Evolutionary conservation across 2,329 filamentous ascomycete species (phyloP).

Genomic region (Aspergillaceae sp.): DNA sequence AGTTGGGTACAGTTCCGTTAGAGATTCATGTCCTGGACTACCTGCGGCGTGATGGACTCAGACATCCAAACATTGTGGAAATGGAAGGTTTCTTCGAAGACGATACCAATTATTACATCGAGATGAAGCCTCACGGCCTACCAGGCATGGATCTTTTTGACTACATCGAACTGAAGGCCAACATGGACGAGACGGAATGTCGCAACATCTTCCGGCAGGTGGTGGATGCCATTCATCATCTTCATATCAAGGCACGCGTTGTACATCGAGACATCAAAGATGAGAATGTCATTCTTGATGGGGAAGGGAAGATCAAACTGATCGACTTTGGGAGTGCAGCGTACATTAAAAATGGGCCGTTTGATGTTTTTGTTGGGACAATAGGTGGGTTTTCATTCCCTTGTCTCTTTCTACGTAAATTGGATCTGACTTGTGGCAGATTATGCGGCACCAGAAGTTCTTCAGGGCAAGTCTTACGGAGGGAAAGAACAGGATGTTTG

Average conservation of each 20-base stretch:
- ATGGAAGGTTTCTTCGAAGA: slow-evolving; percentile 62
- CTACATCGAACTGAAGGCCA: slow-evolving; percentile 91
- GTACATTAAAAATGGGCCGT: slow-evolving; percentile 96
- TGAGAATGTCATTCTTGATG: slow-evolving; percentile 93
- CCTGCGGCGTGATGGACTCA: slow-evolving; percentile 62
- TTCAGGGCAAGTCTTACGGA: slow-evolving; percentile 82
- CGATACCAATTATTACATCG: slow-evolving; percentile 85
- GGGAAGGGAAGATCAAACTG: slow-evolving; percentile 89
- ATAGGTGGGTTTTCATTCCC: slow-evolving; percentile 59
- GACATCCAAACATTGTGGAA: slow-evolving; percentile 58
- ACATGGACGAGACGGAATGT: slow-evolving; percentile 93
- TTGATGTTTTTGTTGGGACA: slow-evolving; percentile 97
- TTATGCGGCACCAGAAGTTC: slow-evolving; percentile 95
- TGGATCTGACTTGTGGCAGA: slow-evolving; percentile 46
- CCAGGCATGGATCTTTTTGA: slow-evolving; percentile 98
- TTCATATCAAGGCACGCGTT: slow-evolving; percentile 82
- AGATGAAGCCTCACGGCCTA: slow-evolving; percentile 86
- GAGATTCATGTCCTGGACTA: slow-evolving; percentile 97
- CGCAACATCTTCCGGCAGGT: slow-evolving; percentile 94
- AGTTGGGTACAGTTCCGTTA: slow-evolving; percentile 85
- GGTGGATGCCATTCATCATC: slow-evolving; percentile 76
- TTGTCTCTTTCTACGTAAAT: slow-evolving; percentile 2
- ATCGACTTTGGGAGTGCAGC: slow-evolving; percentile 98
- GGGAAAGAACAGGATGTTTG: slow-evolving; percentile 98
- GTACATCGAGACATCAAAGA: slow-evolving; percentile 99